A percentile compares a stretch with the other conserved stretches of the same genome.
phyloP scores from a whole-genome alignment of 2,329 filamentous ascomycete species.

The Hirsutella minnesotensis region DNA sequence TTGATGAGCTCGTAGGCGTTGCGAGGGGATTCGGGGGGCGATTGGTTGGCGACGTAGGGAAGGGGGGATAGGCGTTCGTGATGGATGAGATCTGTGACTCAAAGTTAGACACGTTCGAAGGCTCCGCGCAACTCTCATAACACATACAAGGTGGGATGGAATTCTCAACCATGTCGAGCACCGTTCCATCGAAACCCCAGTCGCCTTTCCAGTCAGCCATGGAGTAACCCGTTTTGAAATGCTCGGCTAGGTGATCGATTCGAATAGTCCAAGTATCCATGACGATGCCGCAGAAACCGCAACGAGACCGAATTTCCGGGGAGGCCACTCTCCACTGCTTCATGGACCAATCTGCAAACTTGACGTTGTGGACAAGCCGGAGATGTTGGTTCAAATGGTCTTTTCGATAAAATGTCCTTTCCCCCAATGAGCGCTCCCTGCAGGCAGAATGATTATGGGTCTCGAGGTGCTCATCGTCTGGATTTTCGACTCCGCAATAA shows the following conservation, averaged over 20 bases:
- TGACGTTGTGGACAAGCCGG: constrained; percentile 49
- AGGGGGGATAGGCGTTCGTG: constrained; percentile 46
- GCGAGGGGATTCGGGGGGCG: constrained; percentile 32
- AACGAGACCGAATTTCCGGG: constrained; percentile 50
- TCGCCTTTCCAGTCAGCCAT: constrained; percentile 62
- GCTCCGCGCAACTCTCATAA: constrained; percentile 23
- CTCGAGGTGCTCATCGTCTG: constrained; percentile 43
- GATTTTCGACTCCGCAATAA: constrained; percentile 46
- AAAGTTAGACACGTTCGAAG: constrained; percentile 28
- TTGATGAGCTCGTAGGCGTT: constrained; percentile 53
- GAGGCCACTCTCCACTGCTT: constrained; percentile 48
- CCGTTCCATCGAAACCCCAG: constrained; percentile 52
- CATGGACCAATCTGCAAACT: constrained; percentile 53
- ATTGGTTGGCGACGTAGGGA: constrained; percentile 37
- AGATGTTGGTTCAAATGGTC: constrained; percentile 57
- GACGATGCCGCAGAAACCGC: constrained; percentile 52
- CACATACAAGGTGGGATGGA: constrained; percentile 53
- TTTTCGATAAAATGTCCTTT: constrained; percentile 55
- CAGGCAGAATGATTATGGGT: constrained; percentile 51
- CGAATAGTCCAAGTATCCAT: constrained; percentile 50
- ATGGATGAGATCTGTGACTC: constrained; percentile 48
- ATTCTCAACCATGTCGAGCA: constrained; percentile 53
- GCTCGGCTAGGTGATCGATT: constrained; percentile 53
- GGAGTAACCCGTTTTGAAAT: constrained; percentile 53
- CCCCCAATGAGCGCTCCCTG: constrained; percentile 48